phyloP scores from a whole-genome alignment of 2,329 filamentous ascomycete species.

The Ophiosphaerella herpotricha region DNA sequence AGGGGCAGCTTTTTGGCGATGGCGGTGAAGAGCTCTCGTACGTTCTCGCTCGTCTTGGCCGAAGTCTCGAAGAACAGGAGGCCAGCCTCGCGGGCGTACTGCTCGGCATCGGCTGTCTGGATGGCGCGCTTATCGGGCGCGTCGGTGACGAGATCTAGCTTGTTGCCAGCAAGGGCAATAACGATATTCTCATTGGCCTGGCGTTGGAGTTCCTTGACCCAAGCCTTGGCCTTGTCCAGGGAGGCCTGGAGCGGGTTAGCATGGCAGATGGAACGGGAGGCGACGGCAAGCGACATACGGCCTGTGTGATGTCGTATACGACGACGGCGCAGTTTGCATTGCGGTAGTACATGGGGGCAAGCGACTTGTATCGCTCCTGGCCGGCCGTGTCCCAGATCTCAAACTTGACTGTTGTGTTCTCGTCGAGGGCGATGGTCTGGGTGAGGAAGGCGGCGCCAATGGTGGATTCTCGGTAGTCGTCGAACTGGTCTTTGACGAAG shows the following conservation, averaged over 20 bases:
- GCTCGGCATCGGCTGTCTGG: constrained; percentile 84
- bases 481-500: constrained; percentile 99
- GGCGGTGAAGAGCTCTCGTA: constrained; percentile 91
- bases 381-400: constrained; percentile 95
- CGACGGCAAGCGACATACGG: constrained; percentile 64
- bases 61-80: constrained; percentile 98
- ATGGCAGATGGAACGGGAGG: not conserved
- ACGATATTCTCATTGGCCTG: constrained; percentile 99
- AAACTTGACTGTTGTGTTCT: constrained; percentile 98
- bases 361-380: constrained; percentile 97
- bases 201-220: constrained; percentile 98
- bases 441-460: constrained; percentile 98
- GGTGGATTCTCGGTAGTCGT: constrained; percentile 95
- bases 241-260: constrained; percentile 68
- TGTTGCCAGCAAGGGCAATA: constrained; percentile 92
- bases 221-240: constrained; percentile 97
- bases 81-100: constrained; percentile 90
- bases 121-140: constrained; percentile 96
- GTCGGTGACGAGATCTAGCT: constrained; percentile 92
- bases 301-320: constrained; percentile 99
- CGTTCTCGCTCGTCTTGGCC: constrained; percentile 96
- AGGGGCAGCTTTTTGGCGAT: constrained; percentile 98
- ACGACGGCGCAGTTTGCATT: constrained; percentile 99
- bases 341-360: constrained; percentile 99
- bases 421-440: constrained; percentile 97